phyloP scores from a whole-genome alignment of 352 stramenopile species.

The Phytophthora fragariae region DNA sequence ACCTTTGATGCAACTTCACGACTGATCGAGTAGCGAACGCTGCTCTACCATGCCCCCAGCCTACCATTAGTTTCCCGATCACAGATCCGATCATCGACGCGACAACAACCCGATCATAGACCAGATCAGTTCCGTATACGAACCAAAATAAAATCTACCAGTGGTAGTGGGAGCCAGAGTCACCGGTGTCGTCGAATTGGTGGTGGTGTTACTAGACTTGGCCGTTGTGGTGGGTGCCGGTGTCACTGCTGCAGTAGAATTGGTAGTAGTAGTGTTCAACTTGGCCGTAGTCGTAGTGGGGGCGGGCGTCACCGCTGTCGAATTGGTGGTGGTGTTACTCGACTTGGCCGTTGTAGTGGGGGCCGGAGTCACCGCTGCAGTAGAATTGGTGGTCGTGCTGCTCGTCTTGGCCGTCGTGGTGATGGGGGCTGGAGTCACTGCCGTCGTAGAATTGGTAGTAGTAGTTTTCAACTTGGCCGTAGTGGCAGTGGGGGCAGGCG shows the following conservation, averaged over 20 bases:
- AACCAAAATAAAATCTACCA: no score
- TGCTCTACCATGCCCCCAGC: no score
- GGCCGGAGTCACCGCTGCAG: constrained; percentile 2
- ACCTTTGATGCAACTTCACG: no score
- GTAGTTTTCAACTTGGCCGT: neutral
- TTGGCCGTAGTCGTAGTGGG: constrained; percentile 7
- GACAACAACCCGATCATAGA: no score
- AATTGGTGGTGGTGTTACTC: constrained; percentile 12
- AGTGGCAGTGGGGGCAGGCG: neutral
- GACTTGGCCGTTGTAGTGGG: constrained; percentile 12
- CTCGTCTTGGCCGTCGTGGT: constrained; percentile 17
- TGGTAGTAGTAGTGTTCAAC: neutral
- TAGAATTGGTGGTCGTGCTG: constrained; percentile 11
- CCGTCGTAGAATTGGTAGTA: neutral
- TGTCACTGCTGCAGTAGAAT: neutral
- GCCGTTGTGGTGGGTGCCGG: neutral
- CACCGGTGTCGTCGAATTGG: neutral
- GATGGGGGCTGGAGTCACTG: neutral
- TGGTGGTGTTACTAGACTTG: neutral
- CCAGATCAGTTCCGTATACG: no score
- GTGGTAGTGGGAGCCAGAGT: neutral
- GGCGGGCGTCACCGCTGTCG: constrained; percentile 6
- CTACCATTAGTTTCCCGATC: no score
- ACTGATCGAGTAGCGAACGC: no score
- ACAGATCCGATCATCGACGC: no score